These are phyloP conservation scores for Oryza rufipogon DNA, from an alignment of 176 grass and related monocot genomes.

Conservation along the genomic window DNA sequence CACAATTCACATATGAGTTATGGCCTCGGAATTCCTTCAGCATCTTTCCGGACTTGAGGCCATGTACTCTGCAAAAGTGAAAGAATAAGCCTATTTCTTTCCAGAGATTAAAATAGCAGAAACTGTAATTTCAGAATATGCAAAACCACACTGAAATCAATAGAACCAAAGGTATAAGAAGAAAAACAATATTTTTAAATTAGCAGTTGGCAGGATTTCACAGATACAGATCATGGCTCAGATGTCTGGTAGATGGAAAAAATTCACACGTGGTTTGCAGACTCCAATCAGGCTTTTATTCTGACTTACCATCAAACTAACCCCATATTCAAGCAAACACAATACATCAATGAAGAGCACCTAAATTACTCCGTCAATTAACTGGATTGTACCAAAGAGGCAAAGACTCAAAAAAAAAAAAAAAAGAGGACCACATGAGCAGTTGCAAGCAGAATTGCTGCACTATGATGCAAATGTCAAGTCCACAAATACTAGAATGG, in stretches of 20 bases:
- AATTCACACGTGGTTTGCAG: neutral
- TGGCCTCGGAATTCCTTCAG: slow-evolving; percentile 98
- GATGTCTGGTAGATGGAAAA: slow-evolving; percentile 17
- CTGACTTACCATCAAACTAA: slow-evolving; percentile 8
- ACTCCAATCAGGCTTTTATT: slow-evolving; percentile 34
- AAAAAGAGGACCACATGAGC: neutral
- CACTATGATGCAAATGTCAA: neutral
- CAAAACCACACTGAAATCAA: slow-evolving; percentile 22
- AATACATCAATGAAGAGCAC: slow-evolving; percentile 6
- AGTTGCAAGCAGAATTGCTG: neutral
- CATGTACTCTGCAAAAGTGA: slow-evolving; percentile 76
- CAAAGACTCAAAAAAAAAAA: neutral
- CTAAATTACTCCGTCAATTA: neutral
- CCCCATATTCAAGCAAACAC: neutral
- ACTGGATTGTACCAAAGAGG: slow-evolving; percentile 15
- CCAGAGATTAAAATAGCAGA: slow-evolving; percentile 12
- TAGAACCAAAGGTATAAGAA: slow-evolving; percentile 12
- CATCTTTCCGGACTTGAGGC: slow-evolving; percentile 96
- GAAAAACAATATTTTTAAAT: slow-evolving; percentile 10
- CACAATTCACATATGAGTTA: slow-evolving; percentile 88
- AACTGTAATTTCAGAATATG: neutral
- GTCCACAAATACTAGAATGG: slow-evolving; percentile 33
- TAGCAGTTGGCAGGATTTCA: slow-evolving; percentile 2
- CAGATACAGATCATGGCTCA: slow-evolving; percentile 8
- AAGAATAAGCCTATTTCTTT: slow-evolving; percentile 19